Evolutionary conservation across 2,329 filamentous ascomycete species (phyloP).

Genomic region (Cladosporium sp.): DNA sequence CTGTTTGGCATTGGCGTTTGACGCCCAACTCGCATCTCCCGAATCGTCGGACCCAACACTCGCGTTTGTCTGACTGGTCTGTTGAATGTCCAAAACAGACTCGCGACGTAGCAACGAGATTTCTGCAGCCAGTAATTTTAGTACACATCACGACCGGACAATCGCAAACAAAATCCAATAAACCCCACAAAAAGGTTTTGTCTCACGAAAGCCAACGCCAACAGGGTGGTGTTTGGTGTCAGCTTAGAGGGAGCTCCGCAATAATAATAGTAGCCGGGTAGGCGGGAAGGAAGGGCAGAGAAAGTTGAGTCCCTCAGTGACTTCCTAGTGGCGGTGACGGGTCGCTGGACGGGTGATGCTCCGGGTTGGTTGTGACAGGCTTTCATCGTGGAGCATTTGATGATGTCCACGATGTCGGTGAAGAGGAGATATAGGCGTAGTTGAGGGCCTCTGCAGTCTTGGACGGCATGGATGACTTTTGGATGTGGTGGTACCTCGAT

Average conservation of each 20-base stretch:
- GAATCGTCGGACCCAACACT: background rate
- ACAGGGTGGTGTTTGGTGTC: conserved; percentile 10
- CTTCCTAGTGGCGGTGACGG: background rate
- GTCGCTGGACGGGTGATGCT: background rate
- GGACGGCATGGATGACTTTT: conserved; percentile 14
- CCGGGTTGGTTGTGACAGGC: background rate
- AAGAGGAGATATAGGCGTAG: conserved; percentile 12
- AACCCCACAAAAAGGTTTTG: conserved; percentile 2
- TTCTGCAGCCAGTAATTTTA: background rate
- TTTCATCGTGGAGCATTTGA: background rate
- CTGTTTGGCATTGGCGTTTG: background rate
- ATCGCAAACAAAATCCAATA: background rate
- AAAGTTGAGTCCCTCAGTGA: background rate
- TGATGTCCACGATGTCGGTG: conserved; percentile 13
- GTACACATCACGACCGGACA: background rate
- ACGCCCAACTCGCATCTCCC: background rate
- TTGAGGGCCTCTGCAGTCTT: background rate
- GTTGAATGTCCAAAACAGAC: background rate
- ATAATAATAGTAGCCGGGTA: conserved; percentile 2
- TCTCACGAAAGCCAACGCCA: conserved; percentile 16
- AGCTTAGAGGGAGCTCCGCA: conserved; percentile 15
- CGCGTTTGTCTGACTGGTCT: background rate
- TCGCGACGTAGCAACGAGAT: background rate
- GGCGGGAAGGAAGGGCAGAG: background rate
- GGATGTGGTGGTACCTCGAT: background rate